phyloP scores from a whole-genome alignment of 306 rosid species.

The Lablab purpureus region DNA sequence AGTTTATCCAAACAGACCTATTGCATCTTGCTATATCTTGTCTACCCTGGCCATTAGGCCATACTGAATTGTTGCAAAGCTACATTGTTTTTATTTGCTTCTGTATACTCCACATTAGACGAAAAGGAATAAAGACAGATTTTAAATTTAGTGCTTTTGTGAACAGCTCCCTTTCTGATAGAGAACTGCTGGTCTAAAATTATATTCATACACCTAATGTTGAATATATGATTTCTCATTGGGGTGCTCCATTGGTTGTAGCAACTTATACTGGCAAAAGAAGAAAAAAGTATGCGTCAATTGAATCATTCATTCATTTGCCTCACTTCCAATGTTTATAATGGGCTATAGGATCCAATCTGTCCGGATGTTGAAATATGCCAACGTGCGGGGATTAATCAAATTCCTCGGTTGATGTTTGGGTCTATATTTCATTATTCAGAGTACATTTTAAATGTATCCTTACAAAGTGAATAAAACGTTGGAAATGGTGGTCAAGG shows the following conservation, averaged over 20 bases:
- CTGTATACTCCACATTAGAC: conserved; percentile 9
- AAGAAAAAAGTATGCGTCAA: neutral
- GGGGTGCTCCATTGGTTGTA: conserved; percentile 13
- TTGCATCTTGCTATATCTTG: conserved; percentile 25
- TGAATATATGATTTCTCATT: conserved; percentile 4
- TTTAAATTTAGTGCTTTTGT: conserved; percentile 25
- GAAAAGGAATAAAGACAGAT: neutral
- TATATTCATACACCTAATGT: neutral
- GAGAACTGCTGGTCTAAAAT: conserved; percentile 17
- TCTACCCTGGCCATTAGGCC: conserved; percentile 12
- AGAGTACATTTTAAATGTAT: conserved; percentile 1
- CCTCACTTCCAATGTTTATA: conserved; percentile 31
- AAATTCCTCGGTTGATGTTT: conserved; percentile 7
- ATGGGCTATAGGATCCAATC: conserved; percentile 28
- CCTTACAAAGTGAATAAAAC: conserved; percentile 25
- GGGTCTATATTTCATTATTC: conserved; percentile 12
- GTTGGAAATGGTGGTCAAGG: conserved; percentile 16
- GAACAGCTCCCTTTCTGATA: conserved; percentile 5
- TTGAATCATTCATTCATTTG: conserved; percentile 23
- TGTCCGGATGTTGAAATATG: conserved; percentile 31
- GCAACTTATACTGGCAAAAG: conserved; percentile 34
- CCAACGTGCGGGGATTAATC: neutral
- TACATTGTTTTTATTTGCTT: conserved; percentile 15
- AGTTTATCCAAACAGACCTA: too few relatives aligned
- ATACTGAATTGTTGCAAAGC: conserved; percentile 4